These are phyloP conservation scores for Populus ilicifolia DNA, from an alignment of 345 rosid species.

Conservation along the genomic window DNA sequence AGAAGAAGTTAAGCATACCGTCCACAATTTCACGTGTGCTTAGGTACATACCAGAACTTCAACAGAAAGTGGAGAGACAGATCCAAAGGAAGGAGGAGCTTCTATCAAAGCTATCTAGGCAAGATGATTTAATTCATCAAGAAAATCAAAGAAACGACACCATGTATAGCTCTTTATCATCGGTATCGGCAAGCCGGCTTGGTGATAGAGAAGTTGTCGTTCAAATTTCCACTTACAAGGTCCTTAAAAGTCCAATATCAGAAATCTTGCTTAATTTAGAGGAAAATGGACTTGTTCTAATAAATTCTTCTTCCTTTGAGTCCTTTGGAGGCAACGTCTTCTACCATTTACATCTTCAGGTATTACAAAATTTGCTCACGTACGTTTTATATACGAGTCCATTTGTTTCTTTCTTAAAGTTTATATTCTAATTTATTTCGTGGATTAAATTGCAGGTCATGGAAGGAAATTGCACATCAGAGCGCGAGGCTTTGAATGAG, in stretches of 20 bases:
- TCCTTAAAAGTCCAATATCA: conserved; percentile 28
- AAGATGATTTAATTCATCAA: conserved; percentile 15
- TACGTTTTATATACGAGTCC: not conserved
- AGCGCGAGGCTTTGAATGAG: conserved; percentile 27
- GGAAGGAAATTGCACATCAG: conserved; percentile 14
- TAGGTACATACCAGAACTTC: conserved; percentile 54
- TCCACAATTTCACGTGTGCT: conserved; percentile 39
- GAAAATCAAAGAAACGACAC: conserved; percentile 20
- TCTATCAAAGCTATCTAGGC: conserved; percentile 27
- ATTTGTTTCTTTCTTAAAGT: not conserved
- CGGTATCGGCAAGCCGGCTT: conserved; percentile 37
- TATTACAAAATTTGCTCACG: conserved; percentile 1
- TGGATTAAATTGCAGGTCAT: conserved; percentile 4
- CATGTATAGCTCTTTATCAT: not conserved
- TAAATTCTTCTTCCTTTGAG: conserved; percentile 54
- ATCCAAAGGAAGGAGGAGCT: conserved; percentile 43
- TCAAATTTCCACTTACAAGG: conserved; percentile 34
- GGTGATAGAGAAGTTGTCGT: conserved; percentile 43
- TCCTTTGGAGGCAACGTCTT: conserved; percentile 47
- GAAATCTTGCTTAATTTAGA: conserved; percentile 42
- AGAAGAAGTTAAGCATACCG: conserved; percentile 57
- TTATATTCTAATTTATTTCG: not conserved
- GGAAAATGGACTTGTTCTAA: conserved; percentile 36
- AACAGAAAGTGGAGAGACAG: conserved; percentile 36
- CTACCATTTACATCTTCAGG: conserved; percentile 57